Evolutionary conservation across 176 grass and related monocot genomes (phyloP), one percentile per base, ranked within the genome.

Genomic region (Juncus inflexus): DNA sequence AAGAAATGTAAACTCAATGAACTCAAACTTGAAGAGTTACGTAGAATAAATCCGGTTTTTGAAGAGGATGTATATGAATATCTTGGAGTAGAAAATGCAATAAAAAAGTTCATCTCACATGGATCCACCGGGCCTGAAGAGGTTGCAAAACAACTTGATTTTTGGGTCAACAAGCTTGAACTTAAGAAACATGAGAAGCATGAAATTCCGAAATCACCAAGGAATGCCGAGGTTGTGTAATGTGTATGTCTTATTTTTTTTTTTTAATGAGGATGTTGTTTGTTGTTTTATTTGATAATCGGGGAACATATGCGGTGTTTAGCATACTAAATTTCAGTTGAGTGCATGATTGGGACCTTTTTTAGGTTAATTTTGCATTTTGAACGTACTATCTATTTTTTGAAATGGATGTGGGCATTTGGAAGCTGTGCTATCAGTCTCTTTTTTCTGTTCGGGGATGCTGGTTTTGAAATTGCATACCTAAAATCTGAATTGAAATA

Each of bases 51-150:
- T 56, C 75, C 94, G 28, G 69, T 92, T 50, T 99, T 99, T 12
- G 85, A 92, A 61, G 76, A 9, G 35, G 88, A 89, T 6, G 94
- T 99, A 2, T 99, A 89, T 3, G 85, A 74, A 9, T 92, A 82
- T 59, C 69, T 99, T 7, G 94, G 88, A 69, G 83, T 90, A 1
- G 88, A 99, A 70, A 99, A 89, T 60, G 72, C 94, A 2, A 83
- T 99, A n/a, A 81, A 79, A 56, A 99, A 92, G 78, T 99, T 99
- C 74, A 80, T 76, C 37, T 99, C 94, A 1, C 91, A 92, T 13
- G 94, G 88, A 36, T 92, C 94, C 5, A 99, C 88, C 1, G 85
- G 94, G 42, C 88, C 94, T 14, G 61, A 77, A 45, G 80, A 91
- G 64, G 94, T 92, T 5, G 87, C 87, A 35, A 82, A 80, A 12